phyloP scores from a whole-genome alignment of 192 early-diverging fungal species.

The Podila clonocystis region DNA sequence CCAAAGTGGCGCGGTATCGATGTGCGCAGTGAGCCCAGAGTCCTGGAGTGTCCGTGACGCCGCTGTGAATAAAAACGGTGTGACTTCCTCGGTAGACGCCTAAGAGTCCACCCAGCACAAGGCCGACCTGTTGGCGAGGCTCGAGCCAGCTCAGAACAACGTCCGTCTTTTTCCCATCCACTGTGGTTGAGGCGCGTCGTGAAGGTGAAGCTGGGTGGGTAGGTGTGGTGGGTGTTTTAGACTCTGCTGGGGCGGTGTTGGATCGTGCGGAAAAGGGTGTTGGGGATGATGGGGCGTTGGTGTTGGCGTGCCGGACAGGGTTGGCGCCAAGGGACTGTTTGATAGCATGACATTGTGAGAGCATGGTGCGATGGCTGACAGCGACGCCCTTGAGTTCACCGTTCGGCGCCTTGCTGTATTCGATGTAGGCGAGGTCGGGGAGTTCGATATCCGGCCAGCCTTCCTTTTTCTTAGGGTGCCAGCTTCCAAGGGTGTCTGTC shows the following conservation, averaged over 20 bases:
- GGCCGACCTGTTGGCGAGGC: conserved; percentile 83
- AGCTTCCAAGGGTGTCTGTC: conserved; percentile 80
- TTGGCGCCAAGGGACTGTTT: conserved; percentile 50
- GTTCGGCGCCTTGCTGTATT: conserved; percentile 85
- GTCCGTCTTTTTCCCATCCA: conserved; percentile 49
- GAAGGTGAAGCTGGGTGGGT: conserved; percentile 19
- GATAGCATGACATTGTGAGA: conserved; percentile 72
- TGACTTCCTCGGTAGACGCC: conserved; percentile 79
- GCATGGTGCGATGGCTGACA: conserved; percentile 78
- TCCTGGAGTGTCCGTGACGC: conserved; percentile 69
- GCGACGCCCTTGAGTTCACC: conserved; percentile 88
- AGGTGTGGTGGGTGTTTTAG: conserved; percentile 37
- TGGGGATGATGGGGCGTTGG: conserved; percentile 16
- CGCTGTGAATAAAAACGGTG: conserved; percentile 71
- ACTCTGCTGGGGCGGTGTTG: conserved; percentile 11
- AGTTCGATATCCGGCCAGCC: conserved; percentile 59
- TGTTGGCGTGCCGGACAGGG: conserved; percentile 11
- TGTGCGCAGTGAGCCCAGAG: conserved; percentile 76
- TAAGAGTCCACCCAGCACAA: conserved; percentile 71
- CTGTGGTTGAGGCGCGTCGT: conserved; percentile 21
- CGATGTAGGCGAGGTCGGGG: conserved; percentile 83
- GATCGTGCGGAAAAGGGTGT: conserved; percentile 22
- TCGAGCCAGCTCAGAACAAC: conserved; percentile 78
- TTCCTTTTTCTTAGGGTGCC: conserved; percentile 65
- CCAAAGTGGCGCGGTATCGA: conserved; percentile 74